Evolutionary conservation across 768 basidiomycete genomes (phyloP).

Genomic region (Calocera cornea): DNA sequence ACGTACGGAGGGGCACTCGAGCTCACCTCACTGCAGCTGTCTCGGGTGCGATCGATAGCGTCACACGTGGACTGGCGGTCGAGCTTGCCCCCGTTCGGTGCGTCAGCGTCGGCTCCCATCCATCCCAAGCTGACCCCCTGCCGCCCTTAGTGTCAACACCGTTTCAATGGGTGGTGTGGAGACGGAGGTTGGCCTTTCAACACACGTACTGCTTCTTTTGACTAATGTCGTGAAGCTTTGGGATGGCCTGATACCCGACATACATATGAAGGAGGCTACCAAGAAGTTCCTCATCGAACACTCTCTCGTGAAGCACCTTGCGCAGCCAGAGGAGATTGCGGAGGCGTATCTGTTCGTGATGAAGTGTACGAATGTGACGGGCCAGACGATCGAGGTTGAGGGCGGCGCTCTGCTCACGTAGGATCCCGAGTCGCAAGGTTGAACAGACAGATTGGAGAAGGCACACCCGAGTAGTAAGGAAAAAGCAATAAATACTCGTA

Average conservation of each 20-base stretch:
- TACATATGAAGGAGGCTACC: background rate
- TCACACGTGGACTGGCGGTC: slow-evolving; percentile 14
- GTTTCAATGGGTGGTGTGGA: background rate
- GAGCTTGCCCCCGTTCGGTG: slow-evolving; percentile 16
- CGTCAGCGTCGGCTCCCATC: slow-evolving; percentile 10
- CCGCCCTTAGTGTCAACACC: background rate
- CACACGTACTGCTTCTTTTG: background rate
- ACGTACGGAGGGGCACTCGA: no score
- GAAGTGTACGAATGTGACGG: slow-evolving; percentile 10
- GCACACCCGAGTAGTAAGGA: no score
- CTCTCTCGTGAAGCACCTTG: slow-evolving; percentile 11
- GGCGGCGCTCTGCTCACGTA: background rate
- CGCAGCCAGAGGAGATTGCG: slow-evolving; percentile 13
- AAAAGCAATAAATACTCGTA: no score
- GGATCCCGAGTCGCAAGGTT: no score
- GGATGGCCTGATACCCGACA: slow-evolving; percentile 9
- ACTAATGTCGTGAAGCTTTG: slow-evolving; percentile 10
- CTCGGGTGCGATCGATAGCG: slow-evolving; percentile 11
- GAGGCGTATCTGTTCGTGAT: slow-evolving; percentile 16
- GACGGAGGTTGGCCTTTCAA: background rate
- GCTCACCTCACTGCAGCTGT: slow-evolving; percentile 11
- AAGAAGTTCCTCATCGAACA: background rate
- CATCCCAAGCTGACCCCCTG: background rate
- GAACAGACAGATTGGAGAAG: no score
- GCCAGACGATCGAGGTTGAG: background rate